These are phyloP conservation scores for Scorias spongiosa DNA, from an alignment of 2,329 filamentous ascomycete genomes.

Conservation along the genomic window DNA sequence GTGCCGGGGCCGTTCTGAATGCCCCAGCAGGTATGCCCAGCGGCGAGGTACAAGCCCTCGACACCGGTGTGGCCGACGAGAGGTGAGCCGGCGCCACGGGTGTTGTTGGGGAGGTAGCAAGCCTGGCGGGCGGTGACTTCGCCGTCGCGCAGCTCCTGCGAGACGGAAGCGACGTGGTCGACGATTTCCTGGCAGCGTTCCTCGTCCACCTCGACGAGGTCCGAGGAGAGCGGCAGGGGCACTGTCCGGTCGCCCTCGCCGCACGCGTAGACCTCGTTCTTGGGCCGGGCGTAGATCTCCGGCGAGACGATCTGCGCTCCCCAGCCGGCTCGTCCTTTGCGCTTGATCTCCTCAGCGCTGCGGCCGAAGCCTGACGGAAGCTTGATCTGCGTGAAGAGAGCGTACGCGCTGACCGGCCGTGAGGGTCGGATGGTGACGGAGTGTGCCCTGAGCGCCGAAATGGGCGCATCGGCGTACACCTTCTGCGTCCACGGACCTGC, in stretches of 20 bases:
- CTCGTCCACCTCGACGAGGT: slow-evolving; percentile 61
- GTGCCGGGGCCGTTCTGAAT: slow-evolving; percentile 92
- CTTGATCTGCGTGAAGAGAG: slow-evolving; percentile 73
- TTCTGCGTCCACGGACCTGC: slow-evolving; percentile 47
- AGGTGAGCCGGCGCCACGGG: slow-evolving; percentile 44
- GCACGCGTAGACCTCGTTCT: slow-evolving; percentile 84
- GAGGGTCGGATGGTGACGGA: slow-evolving; percentile 45
- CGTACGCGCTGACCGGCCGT: slow-evolving; percentile 51
- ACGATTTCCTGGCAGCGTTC: slow-evolving; percentile 71
- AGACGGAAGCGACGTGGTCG: slow-evolving; percentile 55
- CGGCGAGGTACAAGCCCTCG: slow-evolving; percentile 62
- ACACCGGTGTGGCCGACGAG: slow-evolving; percentile 62
- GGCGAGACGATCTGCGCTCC: slow-evolving; percentile 56
- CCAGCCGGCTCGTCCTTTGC: slow-evolving; percentile 31
- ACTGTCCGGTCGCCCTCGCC: slow-evolving; percentile 69
- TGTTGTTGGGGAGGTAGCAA: slow-evolving; percentile 78
- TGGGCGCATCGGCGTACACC: slow-evolving; percentile 40
- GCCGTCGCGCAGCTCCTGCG: slow-evolving; percentile 29
- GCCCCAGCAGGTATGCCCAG: slow-evolving; percentile 94
- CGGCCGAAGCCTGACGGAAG: slow-evolving; percentile 50
- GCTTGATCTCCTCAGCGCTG: slow-evolving; percentile 14
- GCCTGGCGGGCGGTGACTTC: slow-evolving; percentile 62
- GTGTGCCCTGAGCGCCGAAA: slow-evolving; percentile 45
- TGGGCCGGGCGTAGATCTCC: slow-evolving; percentile 84
- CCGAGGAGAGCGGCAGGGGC: slow-evolving; percentile 60